Evolutionary conservation across 2,329 filamentous ascomycete genomes (phyloP).

Genomic region (Acephala macrosclerotiorum): DNA sequence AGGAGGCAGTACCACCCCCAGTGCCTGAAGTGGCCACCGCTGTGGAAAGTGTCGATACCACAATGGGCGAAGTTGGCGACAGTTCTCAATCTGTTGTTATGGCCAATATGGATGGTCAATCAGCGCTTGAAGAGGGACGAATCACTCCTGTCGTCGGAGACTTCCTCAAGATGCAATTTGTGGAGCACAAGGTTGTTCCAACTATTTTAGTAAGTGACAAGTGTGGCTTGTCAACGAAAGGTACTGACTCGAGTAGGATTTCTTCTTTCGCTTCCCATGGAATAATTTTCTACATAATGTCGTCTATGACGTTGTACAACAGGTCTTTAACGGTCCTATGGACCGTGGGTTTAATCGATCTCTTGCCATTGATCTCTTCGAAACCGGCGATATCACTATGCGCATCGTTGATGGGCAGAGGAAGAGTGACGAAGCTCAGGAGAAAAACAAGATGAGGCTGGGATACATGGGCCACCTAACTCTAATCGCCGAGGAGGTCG

Average conservation of each 20-base stretch:
- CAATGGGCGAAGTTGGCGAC: conserved; percentile 44
- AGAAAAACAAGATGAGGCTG: conserved; percentile 84
- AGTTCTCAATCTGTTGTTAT: conserved; percentile 41
- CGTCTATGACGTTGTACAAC: conserved; percentile 97
- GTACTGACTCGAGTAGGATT: conserved; percentile 66
- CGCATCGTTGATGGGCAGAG: conserved; percentile 91
- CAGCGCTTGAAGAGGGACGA: conserved; percentile 26
- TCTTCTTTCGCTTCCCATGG: conserved; percentile 99
- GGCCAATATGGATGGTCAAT: conserved; percentile 37
- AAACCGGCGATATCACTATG: conserved; percentile 86
- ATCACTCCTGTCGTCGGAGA: conserved; percentile 83
- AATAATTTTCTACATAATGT: conserved; percentile 99
- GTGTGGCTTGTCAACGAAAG: background rate
- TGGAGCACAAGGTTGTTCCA: conserved; percentile 91
- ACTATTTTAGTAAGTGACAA: conserved; percentile 81
- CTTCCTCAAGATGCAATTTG: conserved; percentile 94
- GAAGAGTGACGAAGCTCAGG: conserved; percentile 85
- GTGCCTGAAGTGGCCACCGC: conserved; percentile 36
- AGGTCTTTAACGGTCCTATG: conserved; percentile 99
- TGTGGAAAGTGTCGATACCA: conserved; percentile 40
- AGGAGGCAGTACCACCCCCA: conserved; percentile 20
- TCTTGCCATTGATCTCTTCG: conserved; percentile 91
- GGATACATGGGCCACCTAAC: conserved; percentile 99
- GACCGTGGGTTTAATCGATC: conserved; percentile 92
- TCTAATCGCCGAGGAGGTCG: conserved; percentile 95